phyloP scores from a whole-genome alignment of 2,329 filamentous ascomycete genomes.

The Curvularia eragrostidis region DNA sequence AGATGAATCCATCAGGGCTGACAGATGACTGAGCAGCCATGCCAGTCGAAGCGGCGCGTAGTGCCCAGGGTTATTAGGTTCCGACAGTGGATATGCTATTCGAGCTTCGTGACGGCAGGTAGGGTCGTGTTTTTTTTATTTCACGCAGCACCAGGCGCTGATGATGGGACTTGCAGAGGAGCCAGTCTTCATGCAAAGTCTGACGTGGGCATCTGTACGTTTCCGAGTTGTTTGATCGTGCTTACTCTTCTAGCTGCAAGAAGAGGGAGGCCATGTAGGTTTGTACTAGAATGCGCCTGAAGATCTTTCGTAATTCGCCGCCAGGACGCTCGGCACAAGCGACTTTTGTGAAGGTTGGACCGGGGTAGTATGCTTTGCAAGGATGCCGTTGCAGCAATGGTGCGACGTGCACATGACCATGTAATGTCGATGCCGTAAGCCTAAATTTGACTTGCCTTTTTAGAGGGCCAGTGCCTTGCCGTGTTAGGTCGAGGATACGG shows the following conservation, averaged over 20 bases:
- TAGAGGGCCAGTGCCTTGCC: background rate
- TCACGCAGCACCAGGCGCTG: background rate
- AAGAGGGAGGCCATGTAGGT: background rate
- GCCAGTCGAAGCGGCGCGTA: background rate
- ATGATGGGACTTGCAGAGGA: background rate
- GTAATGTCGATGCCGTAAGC: background rate
- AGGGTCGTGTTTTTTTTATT: background rate
- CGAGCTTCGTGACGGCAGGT: background rate
- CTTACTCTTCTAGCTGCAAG: background rate
- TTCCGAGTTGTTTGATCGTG: background rate
- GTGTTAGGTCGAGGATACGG: too few relatives aligned
- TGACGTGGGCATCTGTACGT: background rate
- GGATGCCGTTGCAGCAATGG: slow-evolving; percentile 3
- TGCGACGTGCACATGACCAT: slow-evolving; percentile 12
- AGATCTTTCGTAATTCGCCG: background rate
- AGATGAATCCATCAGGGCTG: slow-evolving; percentile 19
- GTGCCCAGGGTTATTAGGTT: background rate
- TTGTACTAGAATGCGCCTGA: background rate
- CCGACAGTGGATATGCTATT: background rate
- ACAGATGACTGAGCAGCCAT: background rate
- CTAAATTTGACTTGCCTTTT: background rate
- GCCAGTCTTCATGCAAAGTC: background rate
- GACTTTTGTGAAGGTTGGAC: background rate
- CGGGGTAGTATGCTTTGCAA: slow-evolving; percentile 5
- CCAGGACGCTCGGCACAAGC: slow-evolving; percentile 1